Conservation (phyloP, 2,329 filamentous ascomycete genomes). For the Rhexocercosporidium sp. region DNA sequence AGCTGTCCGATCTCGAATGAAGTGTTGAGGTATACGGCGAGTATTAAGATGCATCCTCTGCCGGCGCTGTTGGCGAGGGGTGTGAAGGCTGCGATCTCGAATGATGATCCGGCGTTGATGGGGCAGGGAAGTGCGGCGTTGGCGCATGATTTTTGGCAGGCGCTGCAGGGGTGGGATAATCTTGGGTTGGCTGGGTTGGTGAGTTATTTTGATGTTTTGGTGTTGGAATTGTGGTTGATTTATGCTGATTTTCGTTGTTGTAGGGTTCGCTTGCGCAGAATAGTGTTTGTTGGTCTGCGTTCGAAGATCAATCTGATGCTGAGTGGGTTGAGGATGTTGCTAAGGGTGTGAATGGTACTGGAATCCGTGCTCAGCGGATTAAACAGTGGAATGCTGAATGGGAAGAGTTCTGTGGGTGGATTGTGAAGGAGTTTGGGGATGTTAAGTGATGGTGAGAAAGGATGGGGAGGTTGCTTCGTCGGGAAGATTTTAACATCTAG, state of each 20-base stretch:
- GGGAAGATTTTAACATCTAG: background rate
- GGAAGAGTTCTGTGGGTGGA: conserved; percentile 87
- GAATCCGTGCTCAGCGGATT: conserved; percentile 71
- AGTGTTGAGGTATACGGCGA: conserved; percentile 77
- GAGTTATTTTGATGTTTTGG: conserved; percentile 44
- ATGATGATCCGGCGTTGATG: conserved; percentile 88
- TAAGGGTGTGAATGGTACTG: conserved; percentile 70
- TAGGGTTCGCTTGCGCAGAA: conserved; percentile 74
- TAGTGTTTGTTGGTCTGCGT: conserved; percentile 83
- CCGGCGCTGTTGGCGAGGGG: conserved; percentile 82
- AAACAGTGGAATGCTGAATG: conserved; percentile 79
- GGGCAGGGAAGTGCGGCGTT: conserved; percentile 80
- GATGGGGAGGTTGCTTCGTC: background rate
- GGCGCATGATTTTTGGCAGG: conserved; percentile 92
- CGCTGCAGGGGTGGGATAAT: conserved; percentile 86
- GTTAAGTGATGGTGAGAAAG: background rate
- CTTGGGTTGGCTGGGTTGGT: conserved; percentile 84
- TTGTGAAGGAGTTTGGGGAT: conserved; percentile 70
- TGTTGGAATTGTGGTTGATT: background rate
- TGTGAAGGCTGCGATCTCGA: conserved; percentile 80
- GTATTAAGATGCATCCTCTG: conserved; percentile 76
- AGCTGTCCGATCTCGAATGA: conserved; percentile 90
- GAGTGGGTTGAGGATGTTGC: conserved; percentile 75
- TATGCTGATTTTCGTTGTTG: conserved; percentile 8
- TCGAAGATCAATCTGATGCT: conserved; percentile 75